Conservation (phyloP, 2,329 filamentous ascomycete genomes). For the Cercospora sp. region DNA sequence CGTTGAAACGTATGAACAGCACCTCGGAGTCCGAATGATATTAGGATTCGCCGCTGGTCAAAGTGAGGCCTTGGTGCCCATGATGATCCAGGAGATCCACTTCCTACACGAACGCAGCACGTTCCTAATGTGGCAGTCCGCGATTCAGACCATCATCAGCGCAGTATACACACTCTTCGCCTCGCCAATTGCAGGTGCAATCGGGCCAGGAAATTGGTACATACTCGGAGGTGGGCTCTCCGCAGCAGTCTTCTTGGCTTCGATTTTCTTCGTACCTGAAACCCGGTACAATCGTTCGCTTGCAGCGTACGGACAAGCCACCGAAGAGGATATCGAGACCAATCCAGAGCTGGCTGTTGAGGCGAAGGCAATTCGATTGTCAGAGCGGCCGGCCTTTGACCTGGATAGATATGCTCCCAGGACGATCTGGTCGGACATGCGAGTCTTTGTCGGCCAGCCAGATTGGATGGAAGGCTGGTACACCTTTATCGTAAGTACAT, state of each 20-base stretch:
- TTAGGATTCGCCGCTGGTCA: conserved; percentile 37
- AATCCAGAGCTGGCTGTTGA: conserved; percentile 8
- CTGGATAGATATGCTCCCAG: conserved; percentile 42
- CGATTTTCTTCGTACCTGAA: conserved; percentile 47
- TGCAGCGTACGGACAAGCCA: conserved; percentile 42
- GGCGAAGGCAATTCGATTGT: conserved; percentile 25
- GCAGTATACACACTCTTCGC: conserved; percentile 46
- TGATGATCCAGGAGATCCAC: conserved; percentile 44
- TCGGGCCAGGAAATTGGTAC: conserved; percentile 49
- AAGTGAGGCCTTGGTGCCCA: conserved; percentile 31
- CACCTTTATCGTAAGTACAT: conserved; percentile 29
- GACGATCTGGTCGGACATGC: conserved; percentile 44
- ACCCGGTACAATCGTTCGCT: conserved; percentile 46
- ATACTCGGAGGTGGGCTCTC: conserved; percentile 43
- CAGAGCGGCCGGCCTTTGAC: conserved; percentile 39
- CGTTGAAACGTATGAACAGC: conserved; percentile 28
- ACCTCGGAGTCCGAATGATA: conserved; percentile 37
- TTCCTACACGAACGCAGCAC: conserved; percentile 50
- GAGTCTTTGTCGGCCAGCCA: conserved; percentile 43
- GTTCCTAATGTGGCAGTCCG: conserved; percentile 46
- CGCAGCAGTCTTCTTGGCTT: conserved; percentile 40
- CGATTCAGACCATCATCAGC: conserved; percentile 44
- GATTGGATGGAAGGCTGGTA: conserved; percentile 43
- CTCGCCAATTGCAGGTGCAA: conserved; percentile 46
- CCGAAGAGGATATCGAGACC: conserved; percentile 23